These are phyloP conservation scores for Phyllosticta capitalensis DNA, from an alignment of 2,329 filamentous ascomycete genomes.

Conservation along the genomic window DNA sequence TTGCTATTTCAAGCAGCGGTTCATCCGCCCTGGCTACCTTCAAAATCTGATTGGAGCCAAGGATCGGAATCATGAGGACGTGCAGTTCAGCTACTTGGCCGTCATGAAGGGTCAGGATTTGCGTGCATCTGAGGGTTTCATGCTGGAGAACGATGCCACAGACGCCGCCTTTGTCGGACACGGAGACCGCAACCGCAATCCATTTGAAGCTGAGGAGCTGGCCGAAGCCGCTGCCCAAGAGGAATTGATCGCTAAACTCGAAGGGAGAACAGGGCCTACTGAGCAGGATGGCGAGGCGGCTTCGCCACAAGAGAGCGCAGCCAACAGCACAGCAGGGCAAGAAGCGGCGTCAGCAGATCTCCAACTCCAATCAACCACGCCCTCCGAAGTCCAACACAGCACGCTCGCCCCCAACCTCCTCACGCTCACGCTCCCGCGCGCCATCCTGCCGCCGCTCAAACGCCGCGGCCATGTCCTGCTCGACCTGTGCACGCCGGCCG, in stretches of 20 bases:
- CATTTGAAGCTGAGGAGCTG: conserved; percentile 10
- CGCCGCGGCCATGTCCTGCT: conserved; percentile 78
- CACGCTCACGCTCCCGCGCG: conserved; percentile 64
- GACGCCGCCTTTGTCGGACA: conserved; percentile 64
- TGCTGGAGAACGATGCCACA: conserved; percentile 48
- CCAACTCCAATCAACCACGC: neutral
- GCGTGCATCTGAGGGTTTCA: conserved; percentile 29
- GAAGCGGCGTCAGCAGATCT: neutral
- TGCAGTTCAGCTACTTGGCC: conserved; percentile 82
- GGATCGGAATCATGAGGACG: conserved; percentile 76
- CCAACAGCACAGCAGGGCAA: too few relatives aligned
- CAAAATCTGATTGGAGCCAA: conserved; percentile 62
- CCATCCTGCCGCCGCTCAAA: conserved; percentile 75
- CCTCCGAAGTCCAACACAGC: neutral
- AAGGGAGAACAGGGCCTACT: neutral
- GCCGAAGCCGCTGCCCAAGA: conserved; percentile 13
- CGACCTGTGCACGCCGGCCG: conserved; percentile 81
- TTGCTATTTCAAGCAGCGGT: conserved; percentile 85
- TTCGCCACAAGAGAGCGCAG: neutral
- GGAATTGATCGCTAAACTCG: neutral
- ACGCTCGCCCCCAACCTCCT: conserved; percentile 22
- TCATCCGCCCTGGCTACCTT: conserved; percentile 72
- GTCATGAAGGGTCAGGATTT: conserved; percentile 66
- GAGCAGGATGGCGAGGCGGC: neutral
- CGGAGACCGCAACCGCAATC: conserved; percentile 21